A percentile compares a stretch with the other conserved stretches of the same genome.
Evolutionary conservation across 352 stramenopile species (phyloP).

Genomic region (Globisporangium viniferum): DNA sequence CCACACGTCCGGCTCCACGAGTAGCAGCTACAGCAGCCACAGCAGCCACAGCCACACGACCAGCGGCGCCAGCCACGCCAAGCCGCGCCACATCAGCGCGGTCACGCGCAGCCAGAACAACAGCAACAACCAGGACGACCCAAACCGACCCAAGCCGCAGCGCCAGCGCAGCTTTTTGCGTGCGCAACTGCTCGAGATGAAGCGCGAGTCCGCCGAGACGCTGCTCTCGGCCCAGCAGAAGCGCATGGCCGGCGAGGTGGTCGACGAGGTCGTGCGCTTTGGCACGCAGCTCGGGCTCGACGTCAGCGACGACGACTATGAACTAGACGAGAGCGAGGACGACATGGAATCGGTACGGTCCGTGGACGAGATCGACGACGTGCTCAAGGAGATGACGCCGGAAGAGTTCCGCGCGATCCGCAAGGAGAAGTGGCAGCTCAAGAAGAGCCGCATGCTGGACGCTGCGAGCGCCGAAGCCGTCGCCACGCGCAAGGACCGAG

Average conservation of each 20-base stretch:
- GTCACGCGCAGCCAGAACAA: conserved; percentile 32
- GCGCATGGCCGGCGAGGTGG: conserved; percentile 42
- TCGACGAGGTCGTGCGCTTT: conserved; percentile 26
- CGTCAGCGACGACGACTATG: conserved; percentile 29
- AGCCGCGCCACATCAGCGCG: conserved; percentile 29
- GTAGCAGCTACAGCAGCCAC: not conserved
- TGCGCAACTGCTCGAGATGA: conserved; percentile 74
- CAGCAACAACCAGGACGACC: conserved; percentile 20
- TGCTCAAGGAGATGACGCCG: conserved; percentile 21
- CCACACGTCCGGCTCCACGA: not conserved
- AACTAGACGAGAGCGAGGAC: conserved; percentile 33
- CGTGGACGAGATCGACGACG: conserved; percentile 39
- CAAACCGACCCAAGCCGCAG: conserved; percentile 33
- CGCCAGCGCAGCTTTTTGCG: conserved; percentile 66
- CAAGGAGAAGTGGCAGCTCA: conserved; percentile 27
- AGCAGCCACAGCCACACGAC: conserved; percentile 8
- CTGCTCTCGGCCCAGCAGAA: conserved; percentile 38
- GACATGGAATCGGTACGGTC: conserved; percentile 26
- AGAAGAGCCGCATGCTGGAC: conserved; percentile 15
- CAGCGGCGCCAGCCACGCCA: conserved; percentile 26
- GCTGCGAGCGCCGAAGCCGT: conserved; percentile 2
- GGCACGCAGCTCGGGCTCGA: conserved; percentile 22
- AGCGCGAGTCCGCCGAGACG: conserved; percentile 61
- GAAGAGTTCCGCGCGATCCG: conserved; percentile 30
- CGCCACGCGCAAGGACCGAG: conserved; percentile 21